These are phyloP conservation scores for Blepharisma japonicum DNA, from an alignment of 73 alveolate genomes.

Conservation along the genomic window DNA sequence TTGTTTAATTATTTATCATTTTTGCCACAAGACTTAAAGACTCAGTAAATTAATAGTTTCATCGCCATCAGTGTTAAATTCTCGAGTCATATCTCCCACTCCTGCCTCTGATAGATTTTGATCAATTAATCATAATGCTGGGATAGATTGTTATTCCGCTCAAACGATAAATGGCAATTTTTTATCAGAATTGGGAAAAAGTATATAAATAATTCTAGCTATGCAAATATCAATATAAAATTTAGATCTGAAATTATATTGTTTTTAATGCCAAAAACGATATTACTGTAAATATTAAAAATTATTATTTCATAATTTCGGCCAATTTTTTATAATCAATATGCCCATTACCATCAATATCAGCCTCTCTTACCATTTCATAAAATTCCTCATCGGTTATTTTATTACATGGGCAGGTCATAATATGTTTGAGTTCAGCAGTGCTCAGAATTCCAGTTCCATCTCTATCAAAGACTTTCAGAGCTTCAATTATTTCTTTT, in stretches of 20 bases:
- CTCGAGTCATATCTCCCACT: constrained; percentile 79
- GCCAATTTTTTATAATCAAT: constrained; percentile 85
- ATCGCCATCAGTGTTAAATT: constrained; percentile 95
- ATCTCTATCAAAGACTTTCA: constrained; percentile 97
- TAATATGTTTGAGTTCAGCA: constrained; percentile 82
- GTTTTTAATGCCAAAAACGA: too few species aligned
- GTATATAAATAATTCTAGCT: too few species aligned
- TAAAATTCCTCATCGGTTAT: constrained; percentile 89
- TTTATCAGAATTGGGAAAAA: too few species aligned
- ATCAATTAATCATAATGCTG: constrained; percentile 94
- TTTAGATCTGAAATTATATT: too few species aligned
- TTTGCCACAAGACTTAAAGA: constrained; percentile 96
- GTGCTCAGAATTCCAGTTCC: constrained; percentile 88
- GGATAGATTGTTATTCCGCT: constrained; percentile 94
- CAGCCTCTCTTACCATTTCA: constrained; percentile 93
- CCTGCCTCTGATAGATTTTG: constrained; percentile 94
- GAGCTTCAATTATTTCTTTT: constrained; percentile 97
- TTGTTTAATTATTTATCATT: constrained; percentile 96
- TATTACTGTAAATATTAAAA: too few species aligned
- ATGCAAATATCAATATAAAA: too few species aligned
- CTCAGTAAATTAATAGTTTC: constrained; percentile 97
- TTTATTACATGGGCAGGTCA: constrained; percentile 79
- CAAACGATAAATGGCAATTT: too few species aligned
- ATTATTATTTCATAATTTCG: constrained; percentile 91
- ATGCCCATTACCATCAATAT: constrained; percentile 89